Conservation (phyloP, 306 rosid genomes). For the Castanea sativa region DNA sequence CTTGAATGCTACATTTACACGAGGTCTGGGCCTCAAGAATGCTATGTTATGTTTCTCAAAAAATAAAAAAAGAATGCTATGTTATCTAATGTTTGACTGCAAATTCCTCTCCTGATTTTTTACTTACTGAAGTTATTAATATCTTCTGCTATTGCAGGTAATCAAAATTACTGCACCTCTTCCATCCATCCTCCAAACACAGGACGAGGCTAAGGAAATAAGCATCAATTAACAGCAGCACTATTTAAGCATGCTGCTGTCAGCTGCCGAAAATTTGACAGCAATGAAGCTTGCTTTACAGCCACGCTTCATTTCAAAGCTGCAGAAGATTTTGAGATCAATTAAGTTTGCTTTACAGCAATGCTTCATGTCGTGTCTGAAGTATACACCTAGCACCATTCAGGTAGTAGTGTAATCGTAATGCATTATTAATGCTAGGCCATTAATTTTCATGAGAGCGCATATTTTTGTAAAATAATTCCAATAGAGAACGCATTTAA, state of each 20-base stretch:
- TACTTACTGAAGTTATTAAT: too few relatives aligned
- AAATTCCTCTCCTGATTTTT: too few relatives aligned
- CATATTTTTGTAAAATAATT: neutral
- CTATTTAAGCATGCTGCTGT: neutral
- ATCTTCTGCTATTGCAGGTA: constrained; percentile 35
- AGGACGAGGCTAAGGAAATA: constrained; percentile 3
- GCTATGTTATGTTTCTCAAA: too few relatives aligned
- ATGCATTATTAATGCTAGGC: neutral
- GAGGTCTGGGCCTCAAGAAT: too few relatives aligned
- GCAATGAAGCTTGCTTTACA: neutral
- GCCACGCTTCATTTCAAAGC: neutral
- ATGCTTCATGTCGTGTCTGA: neutral
- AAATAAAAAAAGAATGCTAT: too few relatives aligned
- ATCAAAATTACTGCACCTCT: constrained; percentile 62
- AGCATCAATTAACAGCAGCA: neutral
- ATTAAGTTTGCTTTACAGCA: neutral
- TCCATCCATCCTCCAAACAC: constrained; percentile 50
- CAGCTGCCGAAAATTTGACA: neutral
- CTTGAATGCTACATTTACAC: too few relatives aligned
- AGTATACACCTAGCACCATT: neutral
- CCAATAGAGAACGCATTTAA: neutral
- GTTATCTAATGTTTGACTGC: neutral
- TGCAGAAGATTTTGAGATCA: neutral
- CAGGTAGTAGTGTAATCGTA: neutral
- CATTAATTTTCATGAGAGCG: neutral